Conservation (phyloP, 2,329 filamentous ascomycete genomes). For the Salinomyces thailandicus region DNA sequence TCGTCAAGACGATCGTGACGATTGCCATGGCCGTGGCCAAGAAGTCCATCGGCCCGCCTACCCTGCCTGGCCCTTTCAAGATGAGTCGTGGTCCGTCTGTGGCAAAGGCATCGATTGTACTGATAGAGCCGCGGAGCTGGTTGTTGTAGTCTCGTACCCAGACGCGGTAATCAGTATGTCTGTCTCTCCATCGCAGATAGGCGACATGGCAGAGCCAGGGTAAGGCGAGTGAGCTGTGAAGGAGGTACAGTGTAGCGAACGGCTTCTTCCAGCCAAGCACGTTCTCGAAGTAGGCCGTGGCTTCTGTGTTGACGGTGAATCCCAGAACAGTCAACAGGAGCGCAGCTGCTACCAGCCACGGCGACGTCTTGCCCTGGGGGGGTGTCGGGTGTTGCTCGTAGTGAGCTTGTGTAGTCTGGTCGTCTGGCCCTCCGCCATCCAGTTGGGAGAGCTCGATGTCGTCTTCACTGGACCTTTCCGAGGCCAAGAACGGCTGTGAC, state of each 20-base stretch:
- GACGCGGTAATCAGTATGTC: slow-evolving; percentile 12
- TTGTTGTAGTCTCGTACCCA: slow-evolving; percentile 25
- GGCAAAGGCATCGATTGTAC: slow-evolving; percentile 22
- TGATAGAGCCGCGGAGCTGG: slow-evolving; percentile 18
- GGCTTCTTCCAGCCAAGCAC: slow-evolving; percentile 25
- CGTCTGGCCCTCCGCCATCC: not conserved
- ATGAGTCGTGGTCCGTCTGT: slow-evolving; percentile 16
- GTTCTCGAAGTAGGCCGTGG: slow-evolving; percentile 25
- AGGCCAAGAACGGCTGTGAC: slow-evolving; percentile 5
- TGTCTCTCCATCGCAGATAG: slow-evolving; percentile 16
- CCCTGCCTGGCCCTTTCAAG: slow-evolving; percentile 15
- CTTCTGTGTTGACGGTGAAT: slow-evolving; percentile 25
- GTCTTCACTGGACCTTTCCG: slow-evolving; percentile 3
- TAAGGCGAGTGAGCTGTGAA: slow-evolving; percentile 21
- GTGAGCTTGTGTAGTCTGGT: slow-evolving; percentile 4
- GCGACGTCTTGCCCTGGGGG: slow-evolving; percentile 2
- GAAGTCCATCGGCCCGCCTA: slow-evolving; percentile 22
- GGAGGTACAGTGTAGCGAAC: slow-evolving; percentile 24
- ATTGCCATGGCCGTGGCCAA: slow-evolving; percentile 21
- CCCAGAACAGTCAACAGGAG: slow-evolving; percentile 20
- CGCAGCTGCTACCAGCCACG: slow-evolving; percentile 14
- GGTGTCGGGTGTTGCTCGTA: not conserved
- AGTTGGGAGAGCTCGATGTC: slow-evolving; percentile 5
- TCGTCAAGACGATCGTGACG: slow-evolving; percentile 21
- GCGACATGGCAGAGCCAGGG: slow-evolving; percentile 23